These are phyloP conservation scores for Cornus florida DNA, from an alignment of 148 eudicot genomes.

Conservation along the genomic window DNA sequence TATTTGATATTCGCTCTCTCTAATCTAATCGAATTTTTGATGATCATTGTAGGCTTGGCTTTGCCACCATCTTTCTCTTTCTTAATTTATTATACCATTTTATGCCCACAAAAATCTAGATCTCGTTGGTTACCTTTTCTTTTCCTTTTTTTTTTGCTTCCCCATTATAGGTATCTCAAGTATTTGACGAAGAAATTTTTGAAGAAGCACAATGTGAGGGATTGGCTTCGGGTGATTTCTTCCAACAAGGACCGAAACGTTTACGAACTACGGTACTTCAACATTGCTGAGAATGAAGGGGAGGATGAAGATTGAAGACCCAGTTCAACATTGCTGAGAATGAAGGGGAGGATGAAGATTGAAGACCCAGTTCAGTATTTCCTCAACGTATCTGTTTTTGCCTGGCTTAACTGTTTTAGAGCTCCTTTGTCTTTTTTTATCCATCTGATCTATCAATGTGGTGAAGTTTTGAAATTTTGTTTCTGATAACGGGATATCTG, in stretches of 20 bases:
- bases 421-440: neutral
- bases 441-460: neutral
- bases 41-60: too few species aligned
- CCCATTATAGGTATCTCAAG: constrained; percentile 38
- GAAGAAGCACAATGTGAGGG: constrained; percentile 58
- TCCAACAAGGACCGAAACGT: constrained; percentile 56
- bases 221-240: constrained; percentile 59
- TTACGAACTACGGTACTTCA: constrained; percentile 49
- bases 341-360: constrained; percentile 51
- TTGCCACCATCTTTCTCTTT: too few species aligned
- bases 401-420: neutral
- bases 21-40: too few species aligned
- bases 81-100: too few species aligned
- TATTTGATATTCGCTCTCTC: too few species aligned
- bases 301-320: constrained; percentile 42
- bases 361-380: neutral
- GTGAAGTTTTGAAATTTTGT: neutral
- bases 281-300: constrained; percentile 51
- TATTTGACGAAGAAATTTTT: constrained; percentile 54
- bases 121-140: neutral
- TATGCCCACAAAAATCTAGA: too few species aligned
- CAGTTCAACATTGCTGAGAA: constrained; percentile 32
- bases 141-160: neutral
- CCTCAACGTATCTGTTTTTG: constrained; percentile 9
- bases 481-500: neutral